A percentile compares a stretch with the other conserved stretches of the same genome.
phyloP scores from a whole-genome alignment of 257 asterid species.

The Phtheirospermum japonicum region DNA sequence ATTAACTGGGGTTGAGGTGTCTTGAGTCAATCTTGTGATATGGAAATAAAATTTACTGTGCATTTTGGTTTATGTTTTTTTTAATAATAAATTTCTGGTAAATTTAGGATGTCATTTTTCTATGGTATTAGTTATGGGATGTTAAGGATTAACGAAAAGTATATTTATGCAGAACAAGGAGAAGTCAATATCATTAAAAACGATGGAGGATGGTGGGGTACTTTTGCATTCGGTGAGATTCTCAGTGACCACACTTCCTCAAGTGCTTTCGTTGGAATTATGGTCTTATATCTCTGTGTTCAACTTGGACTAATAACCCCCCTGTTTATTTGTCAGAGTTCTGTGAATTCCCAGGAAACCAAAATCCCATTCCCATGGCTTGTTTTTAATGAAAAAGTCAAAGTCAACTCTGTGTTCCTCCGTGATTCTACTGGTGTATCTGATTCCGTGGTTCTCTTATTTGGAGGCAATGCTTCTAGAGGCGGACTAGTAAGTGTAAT shows the following conservation, averaged over 20 bases:
- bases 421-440: constrained; percentile 94
- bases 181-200: constrained; percentile 77
- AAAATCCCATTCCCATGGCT: constrained; percentile 87
- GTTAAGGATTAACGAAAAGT: constrained; percentile 27
- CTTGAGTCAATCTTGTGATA: constrained; percentile 1
- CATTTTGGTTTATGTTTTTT: not conserved
- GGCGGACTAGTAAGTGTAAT: constrained; percentile 58
- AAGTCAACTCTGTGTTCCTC: constrained; percentile 83
- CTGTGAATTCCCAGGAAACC: constrained; percentile 74
- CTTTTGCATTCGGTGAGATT: constrained; percentile 79
- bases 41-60: not conserved
- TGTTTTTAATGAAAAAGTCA: constrained; percentile 86
- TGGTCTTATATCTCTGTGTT: constrained; percentile 22
- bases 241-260: constrained; percentile 15
- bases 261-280: constrained; percentile 10
- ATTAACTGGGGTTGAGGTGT: constrained; percentile 12
- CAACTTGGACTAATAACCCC: constrained; percentile 26
- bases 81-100: constrained; percentile 1
- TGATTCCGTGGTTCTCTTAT: constrained; percentile 77
- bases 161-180: constrained; percentile 73
- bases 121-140: constrained; percentile 16
- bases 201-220: constrained; percentile 92
- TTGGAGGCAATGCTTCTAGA: constrained; percentile 68
- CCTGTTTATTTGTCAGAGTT: constrained; percentile 46
- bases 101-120: constrained; percentile 8